Conservation (phyloP, 2,329 filamentous ascomycete genomes). For the Berkeleyomyces basicola region DNA sequence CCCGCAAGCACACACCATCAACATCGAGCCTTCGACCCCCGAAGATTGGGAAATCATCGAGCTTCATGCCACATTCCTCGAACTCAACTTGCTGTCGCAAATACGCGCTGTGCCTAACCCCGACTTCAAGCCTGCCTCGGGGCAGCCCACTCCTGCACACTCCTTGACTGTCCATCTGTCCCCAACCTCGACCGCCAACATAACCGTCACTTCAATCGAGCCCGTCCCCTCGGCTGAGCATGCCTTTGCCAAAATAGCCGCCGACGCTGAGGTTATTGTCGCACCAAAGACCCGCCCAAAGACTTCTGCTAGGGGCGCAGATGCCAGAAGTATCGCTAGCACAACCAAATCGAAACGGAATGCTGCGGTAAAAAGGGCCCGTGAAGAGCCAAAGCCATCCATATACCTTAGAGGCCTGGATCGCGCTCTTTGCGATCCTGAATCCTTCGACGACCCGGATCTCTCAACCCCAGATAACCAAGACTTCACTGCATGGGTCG, state of each 20-base stretch:
- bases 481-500: conserved; percentile 66
- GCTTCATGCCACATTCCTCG: conserved; percentile 85
- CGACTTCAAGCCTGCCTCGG: conserved; percentile 36
- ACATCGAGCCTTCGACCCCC: conserved; percentile 88
- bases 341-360: conserved; percentile 64
- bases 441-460: conserved; percentile 61
- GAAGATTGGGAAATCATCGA: conserved; percentile 99
- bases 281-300: conserved; percentile 79
- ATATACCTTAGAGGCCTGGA: conserved; percentile 73
- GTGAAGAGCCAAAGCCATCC: conserved; percentile 49
- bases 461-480: conserved; percentile 30
- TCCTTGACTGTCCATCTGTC: conserved; percentile 84
- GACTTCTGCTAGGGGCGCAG: conserved; percentile 30
- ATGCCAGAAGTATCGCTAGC: conserved; percentile 65
- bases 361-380: conserved; percentile 45
- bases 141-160: conserved; percentile 43
- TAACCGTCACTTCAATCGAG: conserved; percentile 68
- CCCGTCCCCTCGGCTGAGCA: conserved; percentile 51
- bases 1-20: conserved; percentile 78
- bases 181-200: conserved; percentile 86
- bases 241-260: conserved; percentile 80
- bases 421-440: conserved; percentile 35
- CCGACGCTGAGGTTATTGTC: conserved; percentile 92
- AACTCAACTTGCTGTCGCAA: conserved; percentile 83
- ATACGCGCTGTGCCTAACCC: conserved; percentile 89